Percentiles rank a stretch among this genome's conserved stretches.
Evolutionary conservation across 495 filamentous ascomycete species (phyloP).

Genomic region (Penicillium arizonense): DNA sequence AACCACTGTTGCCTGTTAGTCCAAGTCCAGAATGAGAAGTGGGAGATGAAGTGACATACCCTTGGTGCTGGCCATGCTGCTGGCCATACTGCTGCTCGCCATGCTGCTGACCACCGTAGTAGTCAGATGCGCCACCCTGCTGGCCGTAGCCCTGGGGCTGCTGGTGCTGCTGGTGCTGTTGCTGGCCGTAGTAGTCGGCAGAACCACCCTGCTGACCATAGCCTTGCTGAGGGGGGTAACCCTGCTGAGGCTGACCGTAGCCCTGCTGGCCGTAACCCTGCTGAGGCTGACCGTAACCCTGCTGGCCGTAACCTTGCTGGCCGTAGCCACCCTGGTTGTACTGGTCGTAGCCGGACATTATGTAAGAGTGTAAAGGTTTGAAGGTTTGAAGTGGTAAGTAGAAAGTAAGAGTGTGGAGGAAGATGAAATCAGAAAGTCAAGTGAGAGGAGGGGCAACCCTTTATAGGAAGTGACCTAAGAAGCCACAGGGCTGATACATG

Average conservation of each 20-base stretch:
- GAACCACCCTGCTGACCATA: constrained; percentile 10
- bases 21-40: not conserved
- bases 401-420: constrained; percentile 1
- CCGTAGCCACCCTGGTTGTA: constrained; percentile 35
- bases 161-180: constrained; percentile 3
- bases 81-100: constrained; percentile 26
- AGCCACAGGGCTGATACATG: constrained; percentile 27
- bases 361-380: constrained; percentile 6
- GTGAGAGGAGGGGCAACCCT: constrained; percentile 17
- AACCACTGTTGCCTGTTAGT: constrained; percentile 17
- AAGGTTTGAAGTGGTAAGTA: not conserved
- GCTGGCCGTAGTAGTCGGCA: constrained; percentile 7
- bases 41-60: constrained; percentile 15
- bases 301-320: constrained; percentile 26
- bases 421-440: constrained; percentile 14
- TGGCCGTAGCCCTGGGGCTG: constrained; percentile 24
- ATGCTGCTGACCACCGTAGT: constrained; percentile 33
- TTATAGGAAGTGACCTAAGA: constrained; percentile 19
- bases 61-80: constrained; percentile 25
- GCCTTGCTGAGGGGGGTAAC: constrained; percentile 18
- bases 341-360: constrained; percentile 47
- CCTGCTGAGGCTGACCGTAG: constrained; percentile 22
- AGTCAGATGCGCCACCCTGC: constrained; percentile 23
- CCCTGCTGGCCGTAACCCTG: constrained; percentile 18
- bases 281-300: constrained; percentile 9